These are phyloP conservation scores for Leccinum rimulosum DNA, from an alignment of 768 basidiomycete genomes.

Conservation along the genomic window DNA sequence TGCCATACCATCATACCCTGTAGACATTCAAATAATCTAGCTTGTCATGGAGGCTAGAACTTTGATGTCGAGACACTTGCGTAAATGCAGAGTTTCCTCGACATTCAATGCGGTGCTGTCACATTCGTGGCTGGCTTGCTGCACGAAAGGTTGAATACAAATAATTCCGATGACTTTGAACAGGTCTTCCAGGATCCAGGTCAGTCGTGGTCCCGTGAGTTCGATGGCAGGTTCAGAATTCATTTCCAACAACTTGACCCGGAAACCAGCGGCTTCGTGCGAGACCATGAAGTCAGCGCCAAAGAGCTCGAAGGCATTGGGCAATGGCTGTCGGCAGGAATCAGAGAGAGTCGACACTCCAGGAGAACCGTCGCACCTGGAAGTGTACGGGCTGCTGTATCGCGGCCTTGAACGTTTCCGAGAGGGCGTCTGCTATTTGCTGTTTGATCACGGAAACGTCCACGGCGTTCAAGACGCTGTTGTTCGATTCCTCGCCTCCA, in stretches of 20 bases:
- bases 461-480: conserved; percentile 16
- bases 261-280: conserved; percentile 40
- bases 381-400: conserved; percentile 80
- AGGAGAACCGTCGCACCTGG: conserved; percentile 49
- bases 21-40: conserved; percentile 1
- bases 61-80: conserved; percentile 64
- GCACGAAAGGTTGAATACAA: conserved; percentile 64
- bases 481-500: conserved; percentile 19
- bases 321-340: conserved; percentile 53
- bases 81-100: conserved; percentile 52
- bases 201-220: conserved; percentile 79
- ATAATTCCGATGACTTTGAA: conserved; percentile 68
- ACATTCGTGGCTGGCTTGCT: conserved; percentile 1
- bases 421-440: conserved; percentile 63
- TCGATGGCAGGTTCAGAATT: conserved; percentile 97
- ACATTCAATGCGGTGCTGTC: conserved; percentile 41
- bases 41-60: conserved; percentile 35
- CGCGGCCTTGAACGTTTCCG: conserved; percentile 85
- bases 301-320: conserved; percentile 93
- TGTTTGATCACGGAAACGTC: conserved; percentile 53
- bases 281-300: conserved; percentile 90
- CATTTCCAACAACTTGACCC: conserved; percentile 81
- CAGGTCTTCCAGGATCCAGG: conserved; percentile 78
- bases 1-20: neutral
- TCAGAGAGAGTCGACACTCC: neutral